Evolutionary conservation across 345 rosid genomes (phyloP).

Genomic region (Noccaea bulbosa): DNA sequence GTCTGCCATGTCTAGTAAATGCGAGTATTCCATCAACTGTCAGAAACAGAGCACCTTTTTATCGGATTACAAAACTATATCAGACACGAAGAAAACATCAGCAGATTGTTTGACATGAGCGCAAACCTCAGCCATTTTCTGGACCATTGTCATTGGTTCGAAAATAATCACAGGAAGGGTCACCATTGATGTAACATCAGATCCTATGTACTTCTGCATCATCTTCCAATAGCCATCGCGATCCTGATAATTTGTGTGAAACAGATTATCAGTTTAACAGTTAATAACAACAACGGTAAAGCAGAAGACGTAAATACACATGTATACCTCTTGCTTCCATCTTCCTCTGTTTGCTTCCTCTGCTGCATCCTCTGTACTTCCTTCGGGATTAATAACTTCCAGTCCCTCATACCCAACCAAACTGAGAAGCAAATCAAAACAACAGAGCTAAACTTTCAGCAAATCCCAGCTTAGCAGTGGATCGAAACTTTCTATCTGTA

Average conservation of each 20-base stretch:
- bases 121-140: slow-evolving; percentile 98
- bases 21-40: slow-evolving; percentile 95
- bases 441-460: slow-evolving; percentile 22
- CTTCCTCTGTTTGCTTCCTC: slow-evolving; percentile 95
- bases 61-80: slow-evolving; percentile 8
- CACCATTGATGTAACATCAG: slow-evolving; percentile 97
- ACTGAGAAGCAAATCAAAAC: slow-evolving; percentile 45
- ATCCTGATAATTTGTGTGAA: slow-evolving; percentile 55
- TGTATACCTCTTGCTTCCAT: slow-evolving; percentile 86
- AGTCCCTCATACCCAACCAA: slow-evolving; percentile 85
- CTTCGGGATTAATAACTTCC: slow-evolving; percentile 96
- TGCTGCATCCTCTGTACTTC: slow-evolving; percentile 92
- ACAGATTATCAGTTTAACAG: slow-evolving; percentile 17
- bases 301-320: neutral
- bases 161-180: slow-evolving; percentile 93
- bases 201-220: slow-evolving; percentile 94
- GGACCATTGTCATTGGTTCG: slow-evolving; percentile 95
- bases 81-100: slow-evolving; percentile 20
- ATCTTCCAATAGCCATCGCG: slow-evolving; percentile 95
- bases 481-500: neutral
- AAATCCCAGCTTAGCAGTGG: neutral
- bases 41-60: slow-evolving; percentile 37
- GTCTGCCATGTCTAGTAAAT: slow-evolving; percentile 87
- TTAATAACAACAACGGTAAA: neutral
- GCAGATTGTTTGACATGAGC: slow-evolving; percentile 6